Conservation (phyloP, 2,329 filamentous ascomycete species). For the Fusarium multiceps region DNA sequence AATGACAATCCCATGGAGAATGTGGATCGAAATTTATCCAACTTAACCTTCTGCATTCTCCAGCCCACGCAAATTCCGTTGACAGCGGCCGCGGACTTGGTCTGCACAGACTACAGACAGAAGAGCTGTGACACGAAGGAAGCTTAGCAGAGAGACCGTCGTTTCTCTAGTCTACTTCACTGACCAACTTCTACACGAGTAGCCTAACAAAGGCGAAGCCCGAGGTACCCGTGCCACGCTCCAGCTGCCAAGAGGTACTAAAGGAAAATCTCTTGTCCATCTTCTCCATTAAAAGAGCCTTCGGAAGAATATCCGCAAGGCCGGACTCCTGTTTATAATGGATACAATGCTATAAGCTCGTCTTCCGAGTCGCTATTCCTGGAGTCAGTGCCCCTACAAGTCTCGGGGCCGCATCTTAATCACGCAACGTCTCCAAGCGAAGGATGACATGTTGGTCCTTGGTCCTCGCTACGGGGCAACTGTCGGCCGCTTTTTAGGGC, state of each 20-base stretch:
- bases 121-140: not conserved
- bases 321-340: not conserved
- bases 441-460: not conserved
- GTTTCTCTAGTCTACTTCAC: not conserved
- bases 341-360: not conserved
- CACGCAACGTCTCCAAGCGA: slow-evolving; percentile 1
- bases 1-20: not conserved
- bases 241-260: not conserved
- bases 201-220: not conserved
- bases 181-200: not conserved
- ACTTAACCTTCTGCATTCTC: no score
- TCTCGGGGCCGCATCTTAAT: not conserved
- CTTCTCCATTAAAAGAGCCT: not conserved
- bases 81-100: not conserved
- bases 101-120: not conserved
- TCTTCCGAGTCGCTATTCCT: not conserved
- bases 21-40: not conserved
- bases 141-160: not conserved
- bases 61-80: slow-evolving; percentile 4
- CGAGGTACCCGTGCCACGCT: not conserved
- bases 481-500: not conserved
- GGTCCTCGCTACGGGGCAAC: not conserved
- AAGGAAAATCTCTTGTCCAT: not conserved
- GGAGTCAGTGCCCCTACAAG: not conserved
- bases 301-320: not conserved